Base-by-base conservation (phyloP, 2,329 filamentous ascomycete genomes). In the Biscogniauxia mediterranea region DNA sequence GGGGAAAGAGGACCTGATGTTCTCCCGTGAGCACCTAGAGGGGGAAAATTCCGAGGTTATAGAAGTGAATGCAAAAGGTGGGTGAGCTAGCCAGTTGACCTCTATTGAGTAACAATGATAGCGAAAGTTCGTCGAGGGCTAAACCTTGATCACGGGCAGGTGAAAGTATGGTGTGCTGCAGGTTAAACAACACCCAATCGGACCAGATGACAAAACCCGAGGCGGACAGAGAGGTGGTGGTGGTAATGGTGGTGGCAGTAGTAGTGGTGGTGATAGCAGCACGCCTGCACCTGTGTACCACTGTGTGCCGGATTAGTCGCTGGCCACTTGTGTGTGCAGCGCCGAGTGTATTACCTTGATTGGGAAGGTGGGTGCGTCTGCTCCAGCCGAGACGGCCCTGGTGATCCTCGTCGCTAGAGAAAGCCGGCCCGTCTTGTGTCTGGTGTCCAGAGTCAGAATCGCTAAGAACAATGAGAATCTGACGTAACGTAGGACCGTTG, bases 321-420 rank as follows among this genome's bases (percentile, higher is more conserved):
- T 55, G 52, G 20, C 59, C 63, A 56, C 61, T 25, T 28, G 52
- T 23, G 52, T n/a, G 52, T 54, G 52, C 52, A 54, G 25, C 23
- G 23, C 52, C 7, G 17, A 46, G 38, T 70, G 68, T 23, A 23
- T 64, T 65, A 66, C 66, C 71, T 69, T 67, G 62, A 70, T 72
- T 69, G 62, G 71, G 70, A 71, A 73, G 72, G 72, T 74, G 69
- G 65, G 64, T 66, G 54, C 51, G 60, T 53, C 49, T 26, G 60
- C 49, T 55, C 66, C 56, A 65, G 61, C 66, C 66, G 66, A 71
- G 60, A 69, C 66, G 64, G 28, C 66, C 63, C 66, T 67, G 69
- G 55, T 68, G 68, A 71, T 64, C 68, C 67, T 68, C 60, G 68
- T 59, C 68, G 63, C 61, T 64, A 60, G 60, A 23, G 5, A 61